Evolutionary conservation across 2,329 filamentous ascomycete species (phyloP).

Genomic region (Teratosphaeria epicoccoides): DNA sequence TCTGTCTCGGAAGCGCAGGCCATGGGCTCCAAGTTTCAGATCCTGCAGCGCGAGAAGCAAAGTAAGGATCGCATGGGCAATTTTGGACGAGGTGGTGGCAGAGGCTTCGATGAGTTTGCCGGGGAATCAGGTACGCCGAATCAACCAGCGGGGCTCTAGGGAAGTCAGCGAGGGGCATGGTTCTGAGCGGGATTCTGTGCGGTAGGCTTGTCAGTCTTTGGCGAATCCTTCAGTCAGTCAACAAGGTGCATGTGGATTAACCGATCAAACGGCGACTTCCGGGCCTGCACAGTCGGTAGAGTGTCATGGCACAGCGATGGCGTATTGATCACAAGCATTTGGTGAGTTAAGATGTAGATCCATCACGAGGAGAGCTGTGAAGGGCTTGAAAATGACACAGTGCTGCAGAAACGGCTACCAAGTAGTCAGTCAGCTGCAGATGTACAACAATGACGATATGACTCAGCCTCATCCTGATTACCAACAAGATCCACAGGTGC

Average conservation of each 20-base stretch:
- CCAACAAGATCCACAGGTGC: too few relatives aligned
- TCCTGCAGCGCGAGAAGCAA: slow-evolving; percentile 32
- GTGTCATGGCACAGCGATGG: background rate
- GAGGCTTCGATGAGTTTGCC: slow-evolving; percentile 2
- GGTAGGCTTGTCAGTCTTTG: background rate
- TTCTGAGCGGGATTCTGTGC: slow-evolving; percentile 7
- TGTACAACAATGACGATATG: too few relatives aligned
- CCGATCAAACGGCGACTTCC: background rate
- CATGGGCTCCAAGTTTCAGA: slow-evolving; percentile 60
- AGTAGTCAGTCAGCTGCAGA: too few relatives aligned
- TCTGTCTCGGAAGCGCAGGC: slow-evolving; percentile 61
- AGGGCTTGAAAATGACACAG: background rate
- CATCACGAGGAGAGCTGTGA: background rate
- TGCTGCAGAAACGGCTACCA: too few relatives aligned
- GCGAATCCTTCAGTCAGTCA: too few relatives aligned
- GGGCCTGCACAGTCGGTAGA: background rate
- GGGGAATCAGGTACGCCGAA: slow-evolving; percentile 12
- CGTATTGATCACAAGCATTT: background rate
- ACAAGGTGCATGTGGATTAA: background rate
- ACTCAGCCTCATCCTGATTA: too few relatives aligned
- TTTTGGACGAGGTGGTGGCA: slow-evolving; percentile 4
- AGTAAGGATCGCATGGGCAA: slow-evolving; percentile 20
- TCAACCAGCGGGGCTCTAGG: background rate
- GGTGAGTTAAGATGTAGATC: background rate
- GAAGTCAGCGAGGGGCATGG: slow-evolving; percentile 2